A percentile compares a stretch with the other conserved stretches of the same genome.
Evolutionary conservation across 2,329 filamentous ascomycete genomes (phyloP).

Genomic region (Akanthomyces muscarius): DNA sequence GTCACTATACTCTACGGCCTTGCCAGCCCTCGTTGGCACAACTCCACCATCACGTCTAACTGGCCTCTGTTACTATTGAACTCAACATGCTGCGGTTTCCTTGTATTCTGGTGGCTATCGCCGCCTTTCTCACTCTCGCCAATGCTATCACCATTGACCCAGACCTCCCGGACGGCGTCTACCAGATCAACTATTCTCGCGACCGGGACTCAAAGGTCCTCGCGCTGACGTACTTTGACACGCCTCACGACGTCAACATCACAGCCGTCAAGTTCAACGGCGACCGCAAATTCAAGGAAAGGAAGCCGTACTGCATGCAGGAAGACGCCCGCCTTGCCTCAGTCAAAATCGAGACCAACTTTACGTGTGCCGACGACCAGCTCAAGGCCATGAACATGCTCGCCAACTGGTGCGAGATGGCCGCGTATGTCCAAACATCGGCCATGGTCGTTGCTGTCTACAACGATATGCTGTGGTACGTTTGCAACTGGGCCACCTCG

Average conservation of each 20-base stretch:
- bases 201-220: too few relatives aligned
- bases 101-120: background rate
- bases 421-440: background rate
- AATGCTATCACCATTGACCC: background rate
- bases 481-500: slow-evolving; percentile 3
- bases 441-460: background rate
- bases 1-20: too few relatives aligned
- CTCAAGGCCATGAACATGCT: slow-evolving; percentile 2
- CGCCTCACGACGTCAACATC: slow-evolving; percentile 7
- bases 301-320: background rate
- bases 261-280: background rate
- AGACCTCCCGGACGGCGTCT: slow-evolving; percentile 5
- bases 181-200: background rate
- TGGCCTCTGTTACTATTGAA: too few relatives aligned
- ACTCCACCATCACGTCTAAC: too few relatives aligned
- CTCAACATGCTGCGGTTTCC: background rate
- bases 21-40: too few relatives aligned
- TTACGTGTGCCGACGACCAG: background rate
- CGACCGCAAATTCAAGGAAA: background rate
- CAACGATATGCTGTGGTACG: slow-evolving; percentile 12
- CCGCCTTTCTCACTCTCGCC: background rate
- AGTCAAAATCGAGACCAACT: background rate
- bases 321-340: background rate
- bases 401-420: slow-evolving; percentile 15
- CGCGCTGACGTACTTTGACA: background rate